These are phyloP conservation scores for Grigorovia jiainica DNA, from an alignment of 805 yeast genomes.

Conservation along the genomic window DNA sequence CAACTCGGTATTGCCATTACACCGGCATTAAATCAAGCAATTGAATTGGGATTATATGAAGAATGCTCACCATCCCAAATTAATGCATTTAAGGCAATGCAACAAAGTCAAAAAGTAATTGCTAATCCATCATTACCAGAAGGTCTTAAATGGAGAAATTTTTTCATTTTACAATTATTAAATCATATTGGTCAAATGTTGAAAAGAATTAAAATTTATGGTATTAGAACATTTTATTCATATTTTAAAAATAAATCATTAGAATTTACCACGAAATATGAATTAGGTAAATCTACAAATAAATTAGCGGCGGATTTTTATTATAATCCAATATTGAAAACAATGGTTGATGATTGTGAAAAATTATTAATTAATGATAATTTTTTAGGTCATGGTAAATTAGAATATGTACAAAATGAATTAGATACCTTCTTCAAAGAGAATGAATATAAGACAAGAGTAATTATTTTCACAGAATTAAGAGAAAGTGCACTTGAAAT, in stretches of 20 bases:
- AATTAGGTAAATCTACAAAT: constrained; percentile 52
- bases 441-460: constrained; percentile 48
- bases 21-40: constrained; percentile 58
- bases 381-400: constrained; percentile 60
- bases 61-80: constrained; percentile 57
- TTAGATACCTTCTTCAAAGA: constrained; percentile 44
- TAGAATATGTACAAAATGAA: constrained; percentile 49
- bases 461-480: constrained; percentile 78
- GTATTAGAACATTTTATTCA: constrained; percentile 64
- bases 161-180: constrained; percentile 44
- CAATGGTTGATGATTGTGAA: constrained; percentile 39
- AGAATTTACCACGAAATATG: constrained; percentile 51
- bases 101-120: constrained; percentile 50
- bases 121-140: constrained; percentile 48
- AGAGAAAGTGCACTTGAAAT: constrained; percentile 89
- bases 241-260: constrained; percentile 52
- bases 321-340: constrained; percentile 38
- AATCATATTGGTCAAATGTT: constrained; percentile 65
- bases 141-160: constrained; percentile 67
- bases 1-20: constrained; percentile 52
- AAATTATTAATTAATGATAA: constrained; percentile 30
- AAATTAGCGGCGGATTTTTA: constrained; percentile 55
- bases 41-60: constrained; percentile 52
- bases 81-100: constrained; percentile 63
- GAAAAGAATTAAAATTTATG: constrained; percentile 67